phyloP scores from a whole-genome alignment of 2,329 filamentous ascomycete genomes.

The Pestalotiopsis sp. region DNA sequence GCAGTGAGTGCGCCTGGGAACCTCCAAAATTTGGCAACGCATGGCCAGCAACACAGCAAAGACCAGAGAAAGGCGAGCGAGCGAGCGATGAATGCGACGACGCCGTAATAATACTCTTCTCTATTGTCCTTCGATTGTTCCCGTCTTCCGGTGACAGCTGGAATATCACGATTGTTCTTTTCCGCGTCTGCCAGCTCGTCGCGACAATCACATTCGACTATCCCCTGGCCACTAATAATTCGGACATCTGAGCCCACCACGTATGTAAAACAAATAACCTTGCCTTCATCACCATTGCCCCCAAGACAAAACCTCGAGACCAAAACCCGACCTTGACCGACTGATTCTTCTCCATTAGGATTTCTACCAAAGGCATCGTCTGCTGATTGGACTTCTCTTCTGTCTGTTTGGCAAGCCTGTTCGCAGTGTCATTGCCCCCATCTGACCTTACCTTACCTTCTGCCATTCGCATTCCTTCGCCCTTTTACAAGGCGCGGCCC shows the following conservation, averaged over 20 bases:
- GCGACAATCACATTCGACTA: conserved; percentile 1
- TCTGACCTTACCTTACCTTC: background rate
- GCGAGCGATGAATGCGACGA: conserved; percentile 22
- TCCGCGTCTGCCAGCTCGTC: background rate
- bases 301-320: conserved; percentile 5
- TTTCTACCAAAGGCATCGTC: background rate
- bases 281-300: conserved; percentile 6
- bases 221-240: conserved; percentile 6
- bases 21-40: conserved; percentile 33
- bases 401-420: background rate
- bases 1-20: conserved; percentile 19
- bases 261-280: conserved; percentile 10
- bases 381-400: background rate
- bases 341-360: background rate
- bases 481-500: conserved; percentile 5
- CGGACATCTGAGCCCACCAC: conserved; percentile 9
- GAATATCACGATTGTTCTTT: background rate
- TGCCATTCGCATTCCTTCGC: background rate
- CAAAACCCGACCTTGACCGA: background rate
- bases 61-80: background rate
- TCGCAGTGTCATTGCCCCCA: background rate
- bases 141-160: background rate
- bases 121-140: background rate
- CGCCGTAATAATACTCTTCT: conserved; percentile 14
- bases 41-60: conserved; percentile 6